phyloP scores from a whole-genome alignment of 495 filamentous ascomycete species.

The Extremus antarcticus region DNA sequence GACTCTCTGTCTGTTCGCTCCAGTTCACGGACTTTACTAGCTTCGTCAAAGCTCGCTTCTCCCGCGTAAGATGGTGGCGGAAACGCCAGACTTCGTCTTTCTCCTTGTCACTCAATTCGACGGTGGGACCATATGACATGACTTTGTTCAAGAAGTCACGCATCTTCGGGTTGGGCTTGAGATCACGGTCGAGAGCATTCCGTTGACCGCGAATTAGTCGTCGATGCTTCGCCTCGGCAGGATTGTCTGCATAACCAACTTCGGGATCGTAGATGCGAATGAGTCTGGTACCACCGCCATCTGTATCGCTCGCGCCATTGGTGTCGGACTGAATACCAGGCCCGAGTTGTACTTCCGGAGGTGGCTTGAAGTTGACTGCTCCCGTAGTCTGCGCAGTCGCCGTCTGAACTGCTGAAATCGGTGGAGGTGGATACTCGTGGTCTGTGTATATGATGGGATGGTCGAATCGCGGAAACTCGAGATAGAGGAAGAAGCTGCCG shows the following conservation, averaged over 20 bases:
- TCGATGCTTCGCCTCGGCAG: constrained; percentile 89
- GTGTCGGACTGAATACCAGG: constrained; percentile 59
- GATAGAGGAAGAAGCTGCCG: constrained; percentile 61
- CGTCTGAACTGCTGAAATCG: constrained; percentile 57
- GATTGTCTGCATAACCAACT: constrained; percentile 77
- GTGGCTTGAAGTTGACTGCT: constrained; percentile 54
- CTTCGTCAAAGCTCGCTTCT: constrained; percentile 91
- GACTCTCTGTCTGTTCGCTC: constrained; percentile 74
- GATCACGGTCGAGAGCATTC: constrained; percentile 82
- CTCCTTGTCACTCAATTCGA: constrained; percentile 74
- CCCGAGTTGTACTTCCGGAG: constrained; percentile 71
- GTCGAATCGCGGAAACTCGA: constrained; percentile 91
- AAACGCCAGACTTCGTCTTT: constrained; percentile 97
- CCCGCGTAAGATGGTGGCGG: constrained; percentile 79
- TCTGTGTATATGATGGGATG: constrained; percentile 94
- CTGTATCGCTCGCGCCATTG: constrained; percentile 29
- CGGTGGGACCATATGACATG: constrained; percentile 84
- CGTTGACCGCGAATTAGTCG: constrained; percentile 82
- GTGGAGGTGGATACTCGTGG: constrained; percentile 77
- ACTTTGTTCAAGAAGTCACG: constrained; percentile 86
- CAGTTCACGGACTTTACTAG: constrained; percentile 96
- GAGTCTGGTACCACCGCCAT: constrained; percentile 47
- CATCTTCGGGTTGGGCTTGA: constrained; percentile 94
- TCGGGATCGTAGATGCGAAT: constrained; percentile 91
- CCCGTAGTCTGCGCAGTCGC: constrained; percentile 35